Evolutionary conservation across 495 filamentous ascomycete species (phyloP).

Genomic region (Xylaria flabelliformis): DNA sequence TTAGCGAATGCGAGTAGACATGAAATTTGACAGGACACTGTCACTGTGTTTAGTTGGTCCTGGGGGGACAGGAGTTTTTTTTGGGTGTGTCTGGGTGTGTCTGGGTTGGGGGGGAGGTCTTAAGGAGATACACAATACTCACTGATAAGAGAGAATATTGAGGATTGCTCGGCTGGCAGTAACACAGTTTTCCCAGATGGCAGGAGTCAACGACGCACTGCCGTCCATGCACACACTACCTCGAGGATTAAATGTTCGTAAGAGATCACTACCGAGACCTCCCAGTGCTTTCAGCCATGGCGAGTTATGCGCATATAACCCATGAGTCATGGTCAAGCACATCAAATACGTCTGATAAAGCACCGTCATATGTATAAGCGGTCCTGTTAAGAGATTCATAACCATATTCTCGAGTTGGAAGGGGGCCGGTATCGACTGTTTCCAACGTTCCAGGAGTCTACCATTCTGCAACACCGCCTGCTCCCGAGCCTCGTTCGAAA

Average conservation of each 20-base stretch:
- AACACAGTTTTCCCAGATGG: slow-evolving; percentile 36
- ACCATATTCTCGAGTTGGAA: slow-evolving; percentile 33
- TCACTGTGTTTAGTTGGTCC: background rate
- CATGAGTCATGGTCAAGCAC: slow-evolving; percentile 36
- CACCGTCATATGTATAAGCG: slow-evolving; percentile 34
- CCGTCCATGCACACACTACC: slow-evolving; percentile 25
- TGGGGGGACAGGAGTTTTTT: background rate
- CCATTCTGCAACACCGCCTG: slow-evolving; percentile 31
- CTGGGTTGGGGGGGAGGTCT: background rate
- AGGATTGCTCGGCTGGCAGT: slow-evolving; percentile 35
- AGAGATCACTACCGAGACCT: slow-evolving; percentile 14
- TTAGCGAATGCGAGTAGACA: background rate
- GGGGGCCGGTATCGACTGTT: slow-evolving; percentile 34
- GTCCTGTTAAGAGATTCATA: slow-evolving; percentile 28
- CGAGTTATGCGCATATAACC: slow-evolving; percentile 37
- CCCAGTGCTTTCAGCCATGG: slow-evolving; percentile 36
- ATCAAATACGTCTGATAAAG: slow-evolving; percentile 38
- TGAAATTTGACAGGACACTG: background rate
- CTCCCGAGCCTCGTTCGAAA: slow-evolving; percentile 30
- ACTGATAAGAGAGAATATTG: slow-evolving; percentile 25
- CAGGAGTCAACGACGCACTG: slow-evolving; percentile 27
- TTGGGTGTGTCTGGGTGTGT: background rate
- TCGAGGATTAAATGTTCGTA: slow-evolving; percentile 25
- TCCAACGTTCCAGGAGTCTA: slow-evolving; percentile 36
- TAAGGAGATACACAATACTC: background rate